Conservation (phyloP, 1,284 basidiomycete genomes). For the Boletellus deceptivus region DNA sequence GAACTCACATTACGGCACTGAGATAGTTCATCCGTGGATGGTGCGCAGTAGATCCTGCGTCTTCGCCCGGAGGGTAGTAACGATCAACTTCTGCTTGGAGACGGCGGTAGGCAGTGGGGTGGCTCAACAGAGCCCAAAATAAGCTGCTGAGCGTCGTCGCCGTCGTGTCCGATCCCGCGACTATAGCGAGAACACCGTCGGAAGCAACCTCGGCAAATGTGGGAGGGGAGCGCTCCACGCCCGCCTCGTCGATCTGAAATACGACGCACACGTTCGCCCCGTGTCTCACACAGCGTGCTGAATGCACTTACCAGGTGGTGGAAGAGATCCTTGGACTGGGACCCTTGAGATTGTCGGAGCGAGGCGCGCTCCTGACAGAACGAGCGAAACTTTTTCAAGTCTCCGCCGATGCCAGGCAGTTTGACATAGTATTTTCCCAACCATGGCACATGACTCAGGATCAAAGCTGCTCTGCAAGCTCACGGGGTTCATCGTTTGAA, state of each 20-base stretch:
- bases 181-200: slow-evolving; percentile 48
- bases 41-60: slow-evolving; percentile 34
- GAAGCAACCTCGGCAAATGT: slow-evolving; percentile 39
- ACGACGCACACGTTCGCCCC: neutral
- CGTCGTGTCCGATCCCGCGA: slow-evolving; percentile 60
- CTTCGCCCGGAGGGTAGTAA: slow-evolving; percentile 40
- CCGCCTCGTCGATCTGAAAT: slow-evolving; percentile 47
- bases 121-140: slow-evolving; percentile 45
- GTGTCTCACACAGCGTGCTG: neutral
- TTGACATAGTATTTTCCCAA: slow-evolving; percentile 31
- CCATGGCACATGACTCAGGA: slow-evolving; percentile 46
- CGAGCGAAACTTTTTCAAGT: slow-evolving; percentile 33
- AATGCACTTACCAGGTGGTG: slow-evolving; percentile 21
- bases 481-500: slow-evolving; percentile 2
- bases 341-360: slow-evolving; percentile 35
- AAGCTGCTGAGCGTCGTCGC: slow-evolving; percentile 43
- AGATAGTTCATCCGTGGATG: slow-evolving; percentile 44
- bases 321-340: slow-evolving; percentile 47
- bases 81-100: slow-evolving; percentile 52
- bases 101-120: slow-evolving; percentile 44
- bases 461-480: slow-evolving; percentile 31
- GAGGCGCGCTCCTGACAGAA: slow-evolving; percentile 35
- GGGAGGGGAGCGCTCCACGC: slow-evolving; percentile 40
- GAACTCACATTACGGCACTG: slow-evolving; percentile 51
- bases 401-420: slow-evolving; percentile 32